These are phyloP conservation scores for Calonectria hongkongensis DNA, from an alignment of 2,329 filamentous ascomycete genomes.

Conservation along the genomic window DNA sequence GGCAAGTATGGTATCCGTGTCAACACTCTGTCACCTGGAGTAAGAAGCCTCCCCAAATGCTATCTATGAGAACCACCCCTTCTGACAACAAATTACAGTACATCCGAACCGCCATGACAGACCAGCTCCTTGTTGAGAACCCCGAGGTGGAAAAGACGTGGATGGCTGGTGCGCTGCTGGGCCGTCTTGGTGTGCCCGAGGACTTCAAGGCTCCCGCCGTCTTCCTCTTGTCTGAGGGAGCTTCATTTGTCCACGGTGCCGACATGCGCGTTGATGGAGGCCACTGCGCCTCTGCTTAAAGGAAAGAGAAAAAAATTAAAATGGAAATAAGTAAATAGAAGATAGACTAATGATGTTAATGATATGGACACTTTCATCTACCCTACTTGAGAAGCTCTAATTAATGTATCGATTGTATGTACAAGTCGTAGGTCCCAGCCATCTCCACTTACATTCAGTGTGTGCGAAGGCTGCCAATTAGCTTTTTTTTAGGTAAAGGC, in stretches of 20 bases:
- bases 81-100: conserved; percentile 56
- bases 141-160: conserved; percentile 71
- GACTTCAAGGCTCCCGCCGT: conserved; percentile 75
- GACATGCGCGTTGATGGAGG: conserved; percentile 76
- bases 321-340: background rate
- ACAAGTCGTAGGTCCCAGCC: no score
- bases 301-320: background rate
- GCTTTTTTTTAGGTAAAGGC: no score
- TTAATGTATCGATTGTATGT: background rate
- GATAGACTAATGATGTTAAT: conserved; percentile 36
- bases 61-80: background rate
- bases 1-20: conserved; percentile 77
- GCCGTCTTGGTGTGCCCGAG: conserved; percentile 71
- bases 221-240: conserved; percentile 74
- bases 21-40: conserved; percentile 79
- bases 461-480: no score
- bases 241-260: conserved; percentile 75
- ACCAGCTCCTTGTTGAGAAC: conserved; percentile 64
- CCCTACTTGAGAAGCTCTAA: background rate
- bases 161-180: conserved; percentile 73
- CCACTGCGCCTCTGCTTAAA: conserved; percentile 64
- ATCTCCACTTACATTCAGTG: no score
- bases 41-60: conserved; percentile 50
- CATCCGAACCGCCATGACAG: conserved; percentile 69
- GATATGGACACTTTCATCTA: conserved; percentile 16